Percentiles rank a stretch among this genome's conserved stretches.
These are phyloP conservation scores for Cryphonectria japonica DNA, from an alignment of 2,329 filamentous ascomycete genomes.

Conservation along the genomic window DNA sequence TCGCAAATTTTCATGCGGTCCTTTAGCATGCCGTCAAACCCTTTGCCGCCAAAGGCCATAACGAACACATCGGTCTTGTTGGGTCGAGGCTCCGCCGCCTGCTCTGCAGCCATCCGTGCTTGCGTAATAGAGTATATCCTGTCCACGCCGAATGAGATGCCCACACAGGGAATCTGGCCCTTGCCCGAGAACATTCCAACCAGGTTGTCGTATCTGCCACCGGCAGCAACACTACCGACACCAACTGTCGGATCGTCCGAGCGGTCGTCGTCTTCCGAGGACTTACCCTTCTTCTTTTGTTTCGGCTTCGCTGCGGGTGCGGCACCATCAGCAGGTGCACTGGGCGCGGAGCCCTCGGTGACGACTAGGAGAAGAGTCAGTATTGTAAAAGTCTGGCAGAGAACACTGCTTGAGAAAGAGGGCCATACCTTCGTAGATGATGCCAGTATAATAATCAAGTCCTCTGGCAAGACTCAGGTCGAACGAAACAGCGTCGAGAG, in stretches of 20 bases:
- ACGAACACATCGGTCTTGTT: constrained; percentile 89
- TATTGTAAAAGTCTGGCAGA: neutral
- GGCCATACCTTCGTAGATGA: constrained; percentile 36
- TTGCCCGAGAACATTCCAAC: constrained; percentile 85
- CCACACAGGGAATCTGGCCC: constrained; percentile 80
- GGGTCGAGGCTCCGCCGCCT: constrained; percentile 40
- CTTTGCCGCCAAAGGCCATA: constrained; percentile 92
- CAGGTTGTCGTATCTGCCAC: constrained; percentile 84
- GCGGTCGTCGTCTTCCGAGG: constrained; percentile 63
- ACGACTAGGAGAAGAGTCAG: constrained; percentile 16
- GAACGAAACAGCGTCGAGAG: constrained; percentile 74
- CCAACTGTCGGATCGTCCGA: constrained; percentile 80
- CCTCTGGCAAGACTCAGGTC: constrained; percentile 89
- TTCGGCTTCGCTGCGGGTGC: constrained; percentile 44
- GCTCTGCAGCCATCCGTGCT: constrained; percentile 68
- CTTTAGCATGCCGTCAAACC: constrained; percentile 76
- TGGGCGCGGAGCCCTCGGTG: constrained; percentile 37
- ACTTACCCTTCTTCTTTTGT: constrained; percentile 55
- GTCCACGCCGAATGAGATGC: constrained; percentile 88
- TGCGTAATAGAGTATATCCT: constrained; percentile 90
- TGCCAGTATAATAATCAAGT: constrained; percentile 75
- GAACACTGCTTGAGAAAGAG: constrained; percentile 15
- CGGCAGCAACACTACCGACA: constrained; percentile 84
- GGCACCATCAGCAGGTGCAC: constrained; percentile 41
- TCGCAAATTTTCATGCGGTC: constrained; percentile 83